Evolutionary conservation across 2,329 filamentous ascomycete species (phyloP).

Genomic region (Rhynchosporium secalis): DNA sequence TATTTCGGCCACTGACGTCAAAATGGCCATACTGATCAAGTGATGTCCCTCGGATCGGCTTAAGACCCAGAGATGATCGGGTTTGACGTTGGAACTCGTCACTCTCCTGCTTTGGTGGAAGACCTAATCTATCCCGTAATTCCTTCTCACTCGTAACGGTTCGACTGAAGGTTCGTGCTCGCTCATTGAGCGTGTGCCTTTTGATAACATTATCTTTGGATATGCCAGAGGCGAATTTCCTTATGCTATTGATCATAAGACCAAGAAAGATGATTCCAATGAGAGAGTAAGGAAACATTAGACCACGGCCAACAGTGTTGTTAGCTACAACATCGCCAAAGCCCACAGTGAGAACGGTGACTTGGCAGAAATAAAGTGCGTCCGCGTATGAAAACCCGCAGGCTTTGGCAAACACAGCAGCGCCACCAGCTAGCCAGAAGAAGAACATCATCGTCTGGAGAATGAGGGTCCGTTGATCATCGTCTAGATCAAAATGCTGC

Average conservation of each 20-base stretch:
- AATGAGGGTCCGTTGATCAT: slow-evolving; percentile 68
- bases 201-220: slow-evolving; percentile 62
- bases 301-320: slow-evolving; percentile 53
- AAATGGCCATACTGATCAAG: slow-evolving; percentile 41
- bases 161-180: slow-evolving; percentile 53
- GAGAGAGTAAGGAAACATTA: slow-evolving; percentile 67
- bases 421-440: slow-evolving; percentile 66
- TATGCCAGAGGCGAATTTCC: slow-evolving; percentile 59
- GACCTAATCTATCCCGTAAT: slow-evolving; percentile 43
- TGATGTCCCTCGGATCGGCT: slow-evolving; percentile 33
- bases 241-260: slow-evolving; percentile 65
- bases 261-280: slow-evolving; percentile 69
- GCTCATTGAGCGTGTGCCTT: slow-evolving; percentile 55
- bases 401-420: slow-evolving; percentile 58
- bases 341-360: slow-evolving; percentile 61
- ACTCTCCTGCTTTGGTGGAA: slow-evolving; percentile 36
- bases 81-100: slow-evolving; percentile 11
- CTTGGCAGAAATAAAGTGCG: slow-evolving; percentile 60
- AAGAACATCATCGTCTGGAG: slow-evolving; percentile 71
- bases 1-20: slow-evolving; percentile 39
- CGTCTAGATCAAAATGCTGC: slow-evolving; percentile 64
- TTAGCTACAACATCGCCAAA: slow-evolving; percentile 62
- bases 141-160: slow-evolving; percentile 55
- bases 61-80: slow-evolving; percentile 26
- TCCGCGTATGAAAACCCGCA: slow-evolving; percentile 61